Evolutionary conservation across 352 stramenopile species (phyloP), one percentile per base, ranked within the genome.

Genomic region (Phytophthora sansomeana): DNA sequence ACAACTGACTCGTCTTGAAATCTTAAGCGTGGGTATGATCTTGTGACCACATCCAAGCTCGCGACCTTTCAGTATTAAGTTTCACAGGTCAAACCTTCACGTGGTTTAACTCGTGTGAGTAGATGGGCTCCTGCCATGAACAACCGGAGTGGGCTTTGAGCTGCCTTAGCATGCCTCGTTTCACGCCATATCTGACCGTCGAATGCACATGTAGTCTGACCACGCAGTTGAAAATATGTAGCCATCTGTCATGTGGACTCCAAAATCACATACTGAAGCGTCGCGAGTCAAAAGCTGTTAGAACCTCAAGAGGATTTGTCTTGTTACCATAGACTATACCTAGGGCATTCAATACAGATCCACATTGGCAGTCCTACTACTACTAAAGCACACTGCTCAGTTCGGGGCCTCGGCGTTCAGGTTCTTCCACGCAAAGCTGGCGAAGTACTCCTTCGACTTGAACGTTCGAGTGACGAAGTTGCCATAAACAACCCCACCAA

Each of bases 201-300:
- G 21, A 1, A 3, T 24, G 21, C 3, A 24, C 21, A 24, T 3
- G 21, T 3, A 24, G 21, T 24, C 21, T 24, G 21, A 24, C 21
- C 1, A 24, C 21, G 21, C 21, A 24, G 3, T 24, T 24, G 21
- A 24, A 24, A 24, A 24, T 24, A 24, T 42, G 36, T 42, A 42
- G 36, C 36, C 36, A n/a, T 46, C 43, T 51, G 38, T 39, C 28
- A 47, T 4, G n/a, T 42, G 16, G 26, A 51, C 42, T 66, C 41
- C 44, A 26, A 61, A 57, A 66, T 35, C 16, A 2, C 30, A 69
- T 69, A 56, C 38, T 47, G 46, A 69, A 69, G 48, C 10, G 61
- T 52, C 53, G 44, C 47, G 19, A 26, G 10, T 9, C 2, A 44
- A 19, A 44, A 44, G 6, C 3, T 24, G 21, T 3, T 24, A 24